Conservation (phyloP, 2,329 filamentous ascomycete species). For the Diaporthe caulivora region DNA sequence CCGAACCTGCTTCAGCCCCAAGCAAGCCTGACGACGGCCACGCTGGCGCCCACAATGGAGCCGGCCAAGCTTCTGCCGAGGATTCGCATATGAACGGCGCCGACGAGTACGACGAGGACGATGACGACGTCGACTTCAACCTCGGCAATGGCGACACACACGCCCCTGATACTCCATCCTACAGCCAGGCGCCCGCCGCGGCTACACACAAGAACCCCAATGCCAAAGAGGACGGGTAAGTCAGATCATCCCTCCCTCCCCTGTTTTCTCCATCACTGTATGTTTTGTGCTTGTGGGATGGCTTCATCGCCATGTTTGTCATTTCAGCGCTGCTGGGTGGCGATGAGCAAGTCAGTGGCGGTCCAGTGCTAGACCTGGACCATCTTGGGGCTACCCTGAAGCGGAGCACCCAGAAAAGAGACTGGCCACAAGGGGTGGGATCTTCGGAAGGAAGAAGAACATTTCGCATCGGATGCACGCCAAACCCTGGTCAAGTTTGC, state of each 20-base stretch:
- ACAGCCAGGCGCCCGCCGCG: constrained; percentile 46
- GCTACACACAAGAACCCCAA: constrained; percentile 65
- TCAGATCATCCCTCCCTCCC: constrained; percentile 46
- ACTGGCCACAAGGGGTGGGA: not conserved
- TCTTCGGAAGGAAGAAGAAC: not conserved
- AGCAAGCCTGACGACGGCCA: constrained; percentile 44
- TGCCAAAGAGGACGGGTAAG: constrained; percentile 95
- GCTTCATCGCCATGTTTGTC: not conserved
- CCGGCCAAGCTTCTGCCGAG: constrained; percentile 44
- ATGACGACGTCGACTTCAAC: constrained; percentile 68
- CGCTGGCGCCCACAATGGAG: constrained; percentile 39
- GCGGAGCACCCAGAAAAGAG: not conserved
- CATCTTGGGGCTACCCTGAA: not conserved
- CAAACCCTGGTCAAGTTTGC: constrained; percentile 9
- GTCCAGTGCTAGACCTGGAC: not conserved
- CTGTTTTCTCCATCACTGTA: not conserved
- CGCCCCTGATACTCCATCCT: constrained; percentile 45
- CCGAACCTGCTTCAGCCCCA: constrained; percentile 46
- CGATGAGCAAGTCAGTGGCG: not conserved
- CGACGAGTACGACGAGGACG: constrained; percentile 58
- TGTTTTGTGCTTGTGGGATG: constrained; percentile 28
- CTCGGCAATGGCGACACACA: constrained; percentile 55
- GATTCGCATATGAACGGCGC: constrained; percentile 54
- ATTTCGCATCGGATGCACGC: not conserved
- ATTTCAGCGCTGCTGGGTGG: not conserved